A percentile compares a stretch with the other conserved stretches of the same genome.
Evolutionary conservation across 2,329 filamentous ascomycete species (phyloP).

Genomic region (Talaromyces islandicus): DNA sequence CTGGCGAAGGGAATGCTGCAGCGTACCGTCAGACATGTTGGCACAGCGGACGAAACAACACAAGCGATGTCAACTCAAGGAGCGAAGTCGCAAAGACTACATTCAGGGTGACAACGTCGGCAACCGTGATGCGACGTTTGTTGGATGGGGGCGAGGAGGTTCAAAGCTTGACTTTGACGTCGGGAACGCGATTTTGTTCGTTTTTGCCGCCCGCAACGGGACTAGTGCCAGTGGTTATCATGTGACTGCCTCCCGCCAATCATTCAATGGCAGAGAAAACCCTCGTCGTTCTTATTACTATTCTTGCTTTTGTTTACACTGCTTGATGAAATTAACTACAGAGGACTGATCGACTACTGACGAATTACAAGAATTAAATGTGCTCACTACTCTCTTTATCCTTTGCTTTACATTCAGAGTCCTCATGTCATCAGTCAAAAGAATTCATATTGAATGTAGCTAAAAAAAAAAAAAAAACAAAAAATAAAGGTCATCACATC

Average conservation of each 20-base stretch:
- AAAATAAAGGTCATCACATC: slow-evolving; percentile 6
- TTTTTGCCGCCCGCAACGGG: slow-evolving; percentile 4
- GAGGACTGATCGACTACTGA: too few species aligned
- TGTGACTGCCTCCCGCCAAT: background rate
- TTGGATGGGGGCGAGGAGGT: background rate
- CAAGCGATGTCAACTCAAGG: slow-evolving; percentile 22
- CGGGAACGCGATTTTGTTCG: slow-evolving; percentile 8
- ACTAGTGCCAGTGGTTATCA: background rate
- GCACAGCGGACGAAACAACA: slow-evolving; percentile 14
- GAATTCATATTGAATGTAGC: background rate
- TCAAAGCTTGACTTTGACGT: background rate
- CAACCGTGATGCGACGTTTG: slow-evolving; percentile 22
- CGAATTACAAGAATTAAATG: too few species aligned
- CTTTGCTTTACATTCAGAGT: background rate
- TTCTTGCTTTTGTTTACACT: background rate
- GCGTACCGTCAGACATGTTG: slow-evolving; percentile 42
- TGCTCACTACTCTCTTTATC: too few species aligned
- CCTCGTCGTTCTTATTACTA: background rate
- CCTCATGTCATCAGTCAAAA: background rate
- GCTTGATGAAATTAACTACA: too few species aligned
- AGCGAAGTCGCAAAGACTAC: slow-evolving; percentile 25
- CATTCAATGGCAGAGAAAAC: background rate
- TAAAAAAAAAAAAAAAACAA: too few species aligned
- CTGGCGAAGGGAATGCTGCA: slow-evolving; percentile 11
- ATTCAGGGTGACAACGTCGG: slow-evolving; percentile 29